Conservation (phyloP, 805 yeast species). For the Metschnikowia picachoensis region DNA sequence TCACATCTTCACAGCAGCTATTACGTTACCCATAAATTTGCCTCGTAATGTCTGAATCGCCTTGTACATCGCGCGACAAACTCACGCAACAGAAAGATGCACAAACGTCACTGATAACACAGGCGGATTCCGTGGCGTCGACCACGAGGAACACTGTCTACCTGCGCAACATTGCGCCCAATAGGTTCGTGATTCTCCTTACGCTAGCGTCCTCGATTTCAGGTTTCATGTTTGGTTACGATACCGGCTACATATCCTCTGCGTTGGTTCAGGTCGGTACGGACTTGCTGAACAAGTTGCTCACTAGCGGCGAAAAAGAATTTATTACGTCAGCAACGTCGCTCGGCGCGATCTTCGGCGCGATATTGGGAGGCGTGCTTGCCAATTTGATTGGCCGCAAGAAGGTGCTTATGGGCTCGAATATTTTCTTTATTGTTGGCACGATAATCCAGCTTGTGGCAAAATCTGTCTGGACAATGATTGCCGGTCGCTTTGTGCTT, state of each 20-base stretch:
- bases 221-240: constrained; percentile 96
- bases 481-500: constrained; percentile 84
- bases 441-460: constrained; percentile 82
- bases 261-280: constrained; percentile 84
- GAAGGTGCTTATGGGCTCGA: constrained; percentile 78
- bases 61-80: constrained; percentile 7
- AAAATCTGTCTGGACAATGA: constrained; percentile 83
- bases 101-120: constrained; percentile 7
- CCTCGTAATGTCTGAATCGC: constrained; percentile 2
- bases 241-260: constrained; percentile 93
- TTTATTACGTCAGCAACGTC: constrained; percentile 93
- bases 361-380: constrained; percentile 70
- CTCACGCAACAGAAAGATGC: constrained; percentile 2
- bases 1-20: too few species aligned
- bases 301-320: constrained; percentile 80
- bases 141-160: constrained; percentile 4
- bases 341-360: constrained; percentile 82
- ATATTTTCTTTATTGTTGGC: constrained; percentile 77
- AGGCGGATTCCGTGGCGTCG: constrained; percentile 6
- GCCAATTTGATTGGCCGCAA: constrained; percentile 87
- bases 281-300: constrained; percentile 49
- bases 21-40: not conserved
- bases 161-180: constrained; percentile 13
- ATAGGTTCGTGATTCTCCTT: constrained; percentile 60
- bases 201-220: constrained; percentile 83